Conservation (phyloP, 1,284 basidiomycete genomes). For the Leccinum ponderosum region DNA sequence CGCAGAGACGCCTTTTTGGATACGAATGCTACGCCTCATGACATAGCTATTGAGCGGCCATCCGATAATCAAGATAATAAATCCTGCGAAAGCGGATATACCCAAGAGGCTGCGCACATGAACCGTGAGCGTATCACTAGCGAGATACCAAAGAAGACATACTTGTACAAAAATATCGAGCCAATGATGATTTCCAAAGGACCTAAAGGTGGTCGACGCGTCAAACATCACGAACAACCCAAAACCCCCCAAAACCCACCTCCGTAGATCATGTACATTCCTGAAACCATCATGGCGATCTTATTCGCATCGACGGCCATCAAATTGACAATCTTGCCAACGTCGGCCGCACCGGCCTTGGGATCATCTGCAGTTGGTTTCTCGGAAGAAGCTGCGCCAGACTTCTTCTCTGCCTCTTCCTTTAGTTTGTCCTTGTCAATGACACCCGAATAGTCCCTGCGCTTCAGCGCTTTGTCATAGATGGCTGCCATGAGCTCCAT, state of each 20-base stretch:
- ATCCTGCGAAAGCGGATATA: slow-evolving; percentile 82
- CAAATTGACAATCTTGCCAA: slow-evolving; percentile 78
- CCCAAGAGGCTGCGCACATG: slow-evolving; percentile 69
- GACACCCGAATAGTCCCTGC: slow-evolving; percentile 83
- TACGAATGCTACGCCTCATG: slow-evolving; percentile 60
- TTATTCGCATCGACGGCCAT: slow-evolving; percentile 72
- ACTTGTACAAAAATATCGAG: slow-evolving; percentile 78
- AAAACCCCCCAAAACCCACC: slow-evolving; percentile 35
- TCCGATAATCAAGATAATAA: slow-evolving; percentile 71
- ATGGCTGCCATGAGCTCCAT: slow-evolving; percentile 71
- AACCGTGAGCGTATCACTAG: neutral
- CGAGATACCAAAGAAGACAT: slow-evolving; percentile 24
- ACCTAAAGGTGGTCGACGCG: slow-evolving; percentile 34
- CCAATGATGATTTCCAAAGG: slow-evolving; percentile 85
- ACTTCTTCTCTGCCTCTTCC: slow-evolving; percentile 20
- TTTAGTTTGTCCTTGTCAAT: slow-evolving; percentile 50
- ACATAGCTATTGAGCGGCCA: slow-evolving; percentile 76
- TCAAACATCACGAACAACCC: neutral
- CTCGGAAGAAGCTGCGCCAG: slow-evolving; percentile 13
- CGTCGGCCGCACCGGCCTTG: slow-evolving; percentile 62
- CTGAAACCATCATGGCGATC: slow-evolving; percentile 51
- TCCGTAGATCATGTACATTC: slow-evolving; percentile 65
- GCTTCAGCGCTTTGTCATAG: slow-evolving; percentile 87
- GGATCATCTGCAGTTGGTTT: slow-evolving; percentile 46
- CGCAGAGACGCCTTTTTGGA: slow-evolving; percentile 71